These are phyloP conservation scores for Pharus latifolius DNA, from an alignment of 176 grass and related monocot genomes.

Conservation along the genomic window DNA sequence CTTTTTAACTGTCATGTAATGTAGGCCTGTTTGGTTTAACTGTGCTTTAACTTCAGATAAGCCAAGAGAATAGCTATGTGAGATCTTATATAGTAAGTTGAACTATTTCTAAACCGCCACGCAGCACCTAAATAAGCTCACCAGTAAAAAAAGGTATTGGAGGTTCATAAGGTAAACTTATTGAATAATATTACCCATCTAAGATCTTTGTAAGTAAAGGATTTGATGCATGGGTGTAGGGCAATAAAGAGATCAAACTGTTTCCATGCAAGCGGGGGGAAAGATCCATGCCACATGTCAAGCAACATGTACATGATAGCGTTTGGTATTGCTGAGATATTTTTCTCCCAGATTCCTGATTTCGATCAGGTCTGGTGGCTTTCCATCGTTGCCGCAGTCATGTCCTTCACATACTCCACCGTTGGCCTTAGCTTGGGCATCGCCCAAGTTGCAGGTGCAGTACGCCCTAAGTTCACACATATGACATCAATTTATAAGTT, in stretches of 20 bases:
- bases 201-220: no score
- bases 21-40: no score
- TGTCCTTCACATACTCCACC: conserved; percentile 52
- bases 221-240: not conserved
- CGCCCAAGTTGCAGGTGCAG: conserved; percentile 25
- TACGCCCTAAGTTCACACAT: no score
- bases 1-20: no score
- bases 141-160: no score
- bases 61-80: no score
- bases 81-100: no score
- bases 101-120: no score
- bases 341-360: conserved; percentile 57
- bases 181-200: no score
- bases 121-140: no score
- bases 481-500: not conserved
- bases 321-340: conserved; percentile 34
- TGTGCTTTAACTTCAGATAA: no score
- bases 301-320: conserved; percentile 53
- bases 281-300: conserved; percentile 23
- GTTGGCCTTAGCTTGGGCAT: conserved; percentile 38
- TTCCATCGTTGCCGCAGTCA: conserved; percentile 46
- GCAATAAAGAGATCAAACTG: conserved; percentile 46
- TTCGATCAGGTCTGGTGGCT: conserved; percentile 58
- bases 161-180: no score
- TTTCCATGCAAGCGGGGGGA: conserved; percentile 15